Conservation (phyloP, 75 land plant genomes). For the Sequoiadendron giganteum region DNA sequence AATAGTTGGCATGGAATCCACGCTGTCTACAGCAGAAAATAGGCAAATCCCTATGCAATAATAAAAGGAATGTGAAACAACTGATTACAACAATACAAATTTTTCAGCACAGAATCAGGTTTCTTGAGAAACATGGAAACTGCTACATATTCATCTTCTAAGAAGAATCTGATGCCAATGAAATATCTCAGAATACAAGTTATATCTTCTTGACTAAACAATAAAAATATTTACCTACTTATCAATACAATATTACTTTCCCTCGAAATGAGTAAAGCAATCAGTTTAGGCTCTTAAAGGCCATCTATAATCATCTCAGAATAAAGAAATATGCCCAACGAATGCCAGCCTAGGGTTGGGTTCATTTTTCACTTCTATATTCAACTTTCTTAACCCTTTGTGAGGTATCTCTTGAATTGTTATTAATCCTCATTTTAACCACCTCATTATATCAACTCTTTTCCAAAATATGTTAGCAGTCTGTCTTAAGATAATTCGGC, state of each 20-base stretch:
- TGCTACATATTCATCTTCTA: neutral
- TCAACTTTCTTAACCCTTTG: neutral
- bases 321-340: neutral
- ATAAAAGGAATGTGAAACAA: neutral
- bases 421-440: neutral
- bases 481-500: neutral
- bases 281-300: neutral
- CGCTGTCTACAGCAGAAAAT: neutral
- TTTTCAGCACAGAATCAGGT: neutral
- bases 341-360: neutral
- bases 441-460: neutral
- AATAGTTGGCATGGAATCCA: neutral
- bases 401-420: neutral
- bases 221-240: neutral
- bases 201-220: neutral
- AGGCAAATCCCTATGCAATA: neutral
- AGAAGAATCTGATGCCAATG: neutral
- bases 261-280: neutral
- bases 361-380: neutral
- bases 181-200: neutral
- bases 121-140: neutral
- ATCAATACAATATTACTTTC: conserved; percentile 2
- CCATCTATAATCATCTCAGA: neutral
- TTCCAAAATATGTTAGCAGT: neutral
- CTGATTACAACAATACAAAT: neutral